Conservation (phyloP, 2,329 filamentous ascomycete genomes). For the Nakataea oryzae region DNA sequence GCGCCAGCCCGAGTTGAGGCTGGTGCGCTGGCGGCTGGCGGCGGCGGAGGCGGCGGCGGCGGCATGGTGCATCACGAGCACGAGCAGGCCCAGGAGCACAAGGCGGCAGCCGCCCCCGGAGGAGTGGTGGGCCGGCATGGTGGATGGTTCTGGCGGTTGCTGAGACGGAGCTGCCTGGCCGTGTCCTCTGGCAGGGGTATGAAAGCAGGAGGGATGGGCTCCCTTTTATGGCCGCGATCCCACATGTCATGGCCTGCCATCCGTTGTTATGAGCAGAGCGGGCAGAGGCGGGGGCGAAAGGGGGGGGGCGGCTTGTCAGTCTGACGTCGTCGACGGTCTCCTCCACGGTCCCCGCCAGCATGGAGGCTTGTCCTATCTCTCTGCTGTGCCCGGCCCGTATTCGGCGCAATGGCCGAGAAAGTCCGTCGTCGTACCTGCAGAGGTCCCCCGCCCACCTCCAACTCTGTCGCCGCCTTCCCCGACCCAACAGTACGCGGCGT, state of each 20-base stretch:
- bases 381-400: not conserved
- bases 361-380: not conserved
- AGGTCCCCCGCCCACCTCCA: no score
- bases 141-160: not conserved
- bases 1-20: constrained; percentile 21
- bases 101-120: not conserved
- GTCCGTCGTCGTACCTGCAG: not conserved
- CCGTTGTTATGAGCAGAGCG: not conserved
- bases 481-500: not conserved
- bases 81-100: not conserved
- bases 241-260: not conserved
- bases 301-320: not conserved
- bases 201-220: not conserved
- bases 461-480: not conserved
- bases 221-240: not conserved
- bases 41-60: not conserved
- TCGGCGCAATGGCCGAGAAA: not conserved
- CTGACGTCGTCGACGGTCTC: not conserved
- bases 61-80: not conserved
- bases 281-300: not conserved
- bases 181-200: no score
- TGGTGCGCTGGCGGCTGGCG: constrained; percentile 14
- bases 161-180: not conserved
- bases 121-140: not conserved
- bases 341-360: no score